phyloP scores from a whole-genome alignment of 2,329 filamentous ascomycete genomes.

The Pseudofabraea citricarpa region DNA sequence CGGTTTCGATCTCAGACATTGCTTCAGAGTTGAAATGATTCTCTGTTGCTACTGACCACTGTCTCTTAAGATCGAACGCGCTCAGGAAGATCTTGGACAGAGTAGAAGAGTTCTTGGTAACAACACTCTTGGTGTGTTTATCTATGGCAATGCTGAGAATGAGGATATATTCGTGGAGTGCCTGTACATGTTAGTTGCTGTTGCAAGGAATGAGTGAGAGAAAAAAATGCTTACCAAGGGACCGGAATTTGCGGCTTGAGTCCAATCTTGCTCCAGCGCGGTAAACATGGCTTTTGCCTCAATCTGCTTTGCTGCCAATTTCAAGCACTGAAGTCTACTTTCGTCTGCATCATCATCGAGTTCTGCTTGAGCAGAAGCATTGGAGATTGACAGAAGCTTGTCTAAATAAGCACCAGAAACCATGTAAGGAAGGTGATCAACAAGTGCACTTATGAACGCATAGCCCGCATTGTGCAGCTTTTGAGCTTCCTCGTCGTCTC shows the following conservation, averaged over 20 bases:
- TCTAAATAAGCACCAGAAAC: slow-evolving; percentile 71
- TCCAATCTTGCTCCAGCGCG: slow-evolving; percentile 70
- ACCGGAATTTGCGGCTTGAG: slow-evolving; percentile 55
- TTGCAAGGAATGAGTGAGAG: no score
- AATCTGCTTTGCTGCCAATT: slow-evolving; percentile 70
- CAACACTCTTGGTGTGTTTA: slow-evolving; percentile 69
- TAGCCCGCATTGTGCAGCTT: slow-evolving; percentile 79
- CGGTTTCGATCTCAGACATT: slow-evolving; percentile 56
- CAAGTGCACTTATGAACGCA: slow-evolving; percentile 71
- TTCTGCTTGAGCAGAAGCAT: slow-evolving; percentile 60
- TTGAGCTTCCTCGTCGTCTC: slow-evolving; percentile 45
- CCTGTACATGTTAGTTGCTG: slow-evolving; percentile 36
- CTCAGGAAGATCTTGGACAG: slow-evolving; percentile 63
- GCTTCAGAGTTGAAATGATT: slow-evolving; percentile 36
- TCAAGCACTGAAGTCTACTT: slow-evolving; percentile 63
- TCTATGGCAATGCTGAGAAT: slow-evolving; percentile 69
- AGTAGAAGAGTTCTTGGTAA: slow-evolving; percentile 68
- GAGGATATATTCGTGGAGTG: slow-evolving; percentile 63
- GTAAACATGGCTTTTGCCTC: slow-evolving; percentile 72
- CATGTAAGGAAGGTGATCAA: slow-evolving; percentile 86
- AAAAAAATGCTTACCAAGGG: slow-evolving; percentile 46
- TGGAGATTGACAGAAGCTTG: slow-evolving; percentile 66
- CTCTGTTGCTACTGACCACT: slow-evolving; percentile 42
- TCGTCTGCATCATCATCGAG: slow-evolving; percentile 59
- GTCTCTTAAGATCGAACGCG: slow-evolving; percentile 61